phyloP scores from a whole-genome alignment of 2,329 filamentous ascomycete species.

The Aspergillus hortae region DNA sequence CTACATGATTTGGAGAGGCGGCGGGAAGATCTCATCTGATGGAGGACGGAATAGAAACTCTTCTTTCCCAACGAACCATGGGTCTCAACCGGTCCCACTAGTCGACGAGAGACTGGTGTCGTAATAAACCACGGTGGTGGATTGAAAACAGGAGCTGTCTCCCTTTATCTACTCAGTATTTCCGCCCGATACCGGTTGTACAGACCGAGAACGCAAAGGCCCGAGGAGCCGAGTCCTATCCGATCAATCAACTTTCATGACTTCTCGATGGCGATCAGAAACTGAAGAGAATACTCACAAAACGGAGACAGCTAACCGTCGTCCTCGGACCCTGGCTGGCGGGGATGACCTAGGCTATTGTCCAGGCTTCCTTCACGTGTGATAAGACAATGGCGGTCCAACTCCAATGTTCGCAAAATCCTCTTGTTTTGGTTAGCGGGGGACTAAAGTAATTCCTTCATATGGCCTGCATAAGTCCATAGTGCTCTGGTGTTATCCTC shows the following conservation, averaged over 20 bases:
- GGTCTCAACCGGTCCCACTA: neutral
- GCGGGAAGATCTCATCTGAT: no score
- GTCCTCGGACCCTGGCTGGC: constrained; percentile 9
- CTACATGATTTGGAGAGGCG: no score
- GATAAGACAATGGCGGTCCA: neutral
- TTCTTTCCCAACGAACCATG: neutral
- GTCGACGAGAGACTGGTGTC: constrained; percentile 8
- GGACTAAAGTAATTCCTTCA: neutral
- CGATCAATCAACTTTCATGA: no score
- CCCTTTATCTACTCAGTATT: no score
- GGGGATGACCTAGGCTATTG: neutral
- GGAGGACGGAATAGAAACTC: neutral
- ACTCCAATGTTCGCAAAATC: no score
- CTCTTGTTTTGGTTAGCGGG: neutral
- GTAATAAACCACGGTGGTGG: constrained; percentile 3
- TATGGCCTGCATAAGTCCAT: neutral
- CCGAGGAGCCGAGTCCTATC: no score
- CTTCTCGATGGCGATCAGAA: no score
- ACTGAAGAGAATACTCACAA: neutral
- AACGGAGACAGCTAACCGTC: neutral
- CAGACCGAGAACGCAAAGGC: no score
- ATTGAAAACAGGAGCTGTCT: neutral
- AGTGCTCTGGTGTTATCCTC: constrained; percentile 20
- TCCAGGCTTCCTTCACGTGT: neutral
- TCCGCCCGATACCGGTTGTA: no score